A percentile compares a stretch with the other conserved stretches of the same genome.
These are phyloP conservation scores for Syzygium jambos DNA, from an alignment of 345 rosid genomes.

Conservation along the genomic window DNA sequence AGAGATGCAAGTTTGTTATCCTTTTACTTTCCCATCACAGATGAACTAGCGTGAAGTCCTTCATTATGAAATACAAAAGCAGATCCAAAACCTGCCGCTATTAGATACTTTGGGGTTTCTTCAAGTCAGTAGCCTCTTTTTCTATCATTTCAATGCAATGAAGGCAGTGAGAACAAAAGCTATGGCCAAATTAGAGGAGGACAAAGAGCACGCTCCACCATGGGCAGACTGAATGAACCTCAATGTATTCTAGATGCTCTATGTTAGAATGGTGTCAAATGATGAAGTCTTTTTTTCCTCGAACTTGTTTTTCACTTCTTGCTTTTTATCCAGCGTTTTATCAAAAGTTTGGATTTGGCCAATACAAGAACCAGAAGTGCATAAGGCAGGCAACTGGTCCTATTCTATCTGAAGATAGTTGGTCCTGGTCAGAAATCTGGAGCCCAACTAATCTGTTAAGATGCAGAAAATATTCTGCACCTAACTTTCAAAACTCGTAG, in stretches of 20 bases:
- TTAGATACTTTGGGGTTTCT: neutral
- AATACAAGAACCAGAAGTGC: neutral
- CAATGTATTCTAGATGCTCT: neutral
- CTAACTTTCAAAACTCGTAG: neutral
- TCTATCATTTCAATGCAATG: neutral
- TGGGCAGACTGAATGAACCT: neutral
- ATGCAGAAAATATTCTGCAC: neutral
- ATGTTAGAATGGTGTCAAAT: neutral
- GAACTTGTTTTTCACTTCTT: neutral
- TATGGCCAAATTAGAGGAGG: neutral
- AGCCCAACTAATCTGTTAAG: neutral
- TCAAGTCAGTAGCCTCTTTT: neutral
- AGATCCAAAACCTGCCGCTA: neutral
- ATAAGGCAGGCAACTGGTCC: neutral
- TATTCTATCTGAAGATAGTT: neutral
- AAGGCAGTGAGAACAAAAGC: neutral
- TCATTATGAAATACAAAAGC: neutral
- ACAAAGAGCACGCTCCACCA: neutral
- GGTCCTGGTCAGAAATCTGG: neutral
- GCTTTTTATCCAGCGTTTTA: neutral
- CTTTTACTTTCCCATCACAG: neutral
- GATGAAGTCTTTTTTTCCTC: neutral
- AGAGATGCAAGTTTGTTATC: slow-evolving; percentile 8
- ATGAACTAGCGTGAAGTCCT: neutral
- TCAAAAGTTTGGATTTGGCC: neutral